Base-by-base conservation (phyloP, 2,329 filamentous ascomycete species). In the Nigrograna mackinnonii region DNA sequence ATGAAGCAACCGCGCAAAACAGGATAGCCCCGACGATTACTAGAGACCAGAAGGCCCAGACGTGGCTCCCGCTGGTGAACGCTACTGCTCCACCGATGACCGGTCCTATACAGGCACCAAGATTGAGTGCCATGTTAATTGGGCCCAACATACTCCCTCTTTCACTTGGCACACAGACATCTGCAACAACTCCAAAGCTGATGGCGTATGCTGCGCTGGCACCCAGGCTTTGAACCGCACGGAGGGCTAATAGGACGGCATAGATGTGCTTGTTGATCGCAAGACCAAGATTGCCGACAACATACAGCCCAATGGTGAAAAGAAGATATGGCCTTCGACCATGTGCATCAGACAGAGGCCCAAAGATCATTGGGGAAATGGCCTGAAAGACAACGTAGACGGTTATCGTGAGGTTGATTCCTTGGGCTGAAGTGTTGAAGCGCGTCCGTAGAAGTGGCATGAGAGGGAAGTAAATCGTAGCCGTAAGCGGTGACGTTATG, bases 391-490 rank as follows among this genome's bases (percentile, higher is more conserved):
- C 62, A 16, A 74, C 56, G 43, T 74, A 74, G 4, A 67, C 62
- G 2, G 73, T 76, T 22, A 76, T 61, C 2, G 73, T 73, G 2
- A 76, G 55, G 42, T 72, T 73, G 47, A 75, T 41, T 12, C 47
- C 38, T 31, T 49, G 46, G 13, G 48, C n/a, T 0, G 69, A 69
- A 4, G 72, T 66, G 39, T 65, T 35, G 5, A 76, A 52, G 37
- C 74, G 70, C 1, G 38, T 28, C 2, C 72, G 64, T 22, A 77
- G 67, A 1, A 62, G 66, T 7, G 66, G 58, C 5, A 77, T 49
- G 3, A 69, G 67, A 3, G 75, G 73, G 35, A 74, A 71, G 43
- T 76, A 76, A 38, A 75, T 75, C 39, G 70, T 71, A 4, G 69
- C 35, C 12, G 35, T 38, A 6, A 38, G 17, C 6, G 35, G 13